Evolutionary conservation across 495 filamentous ascomycete species (phyloP).

Genomic region (Aspergillus avenaceus): DNA sequence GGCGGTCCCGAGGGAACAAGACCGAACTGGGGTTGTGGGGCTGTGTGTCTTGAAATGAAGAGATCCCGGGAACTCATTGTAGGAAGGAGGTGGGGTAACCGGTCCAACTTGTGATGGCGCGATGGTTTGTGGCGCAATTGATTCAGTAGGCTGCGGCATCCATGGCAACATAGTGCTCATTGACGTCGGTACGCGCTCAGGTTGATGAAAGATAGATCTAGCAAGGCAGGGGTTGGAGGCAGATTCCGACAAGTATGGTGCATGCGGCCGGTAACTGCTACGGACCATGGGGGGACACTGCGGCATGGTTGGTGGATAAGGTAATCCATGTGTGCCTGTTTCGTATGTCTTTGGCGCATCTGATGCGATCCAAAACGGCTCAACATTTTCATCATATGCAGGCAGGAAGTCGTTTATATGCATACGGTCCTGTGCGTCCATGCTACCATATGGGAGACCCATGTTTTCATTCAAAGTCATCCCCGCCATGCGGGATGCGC

Average conservation of each 20-base stretch:
- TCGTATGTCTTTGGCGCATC: slow-evolving; percentile 41
- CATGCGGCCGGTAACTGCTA: slow-evolving; percentile 32
- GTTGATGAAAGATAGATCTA: slow-evolving; percentile 41
- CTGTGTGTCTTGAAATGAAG: slow-evolving; percentile 38
- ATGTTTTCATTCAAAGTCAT: slow-evolving; percentile 32
- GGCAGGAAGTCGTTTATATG: slow-evolving; percentile 37
- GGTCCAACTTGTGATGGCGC: slow-evolving; percentile 35
- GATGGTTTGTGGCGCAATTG: slow-evolving; percentile 39
- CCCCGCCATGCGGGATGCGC: slow-evolving; percentile 36
- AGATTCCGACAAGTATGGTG: slow-evolving; percentile 37
- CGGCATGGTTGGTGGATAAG: slow-evolving; percentile 34
- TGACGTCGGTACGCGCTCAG: slow-evolving; percentile 37
- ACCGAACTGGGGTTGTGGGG: slow-evolving; percentile 39
- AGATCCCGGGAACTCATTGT: slow-evolving; percentile 37
- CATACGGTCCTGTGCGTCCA: slow-evolving; percentile 38
- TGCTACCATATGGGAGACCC: slow-evolving; percentile 28
- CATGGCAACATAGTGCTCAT: slow-evolving; percentile 42
- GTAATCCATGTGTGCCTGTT: slow-evolving; percentile 21
- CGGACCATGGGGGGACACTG: slow-evolving; percentile 38
- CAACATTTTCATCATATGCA: slow-evolving; percentile 42
- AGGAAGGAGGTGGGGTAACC: slow-evolving; percentile 39
- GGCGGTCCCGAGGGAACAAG: slow-evolving; percentile 34
- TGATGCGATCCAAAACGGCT: slow-evolving; percentile 39
- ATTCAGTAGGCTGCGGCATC: slow-evolving; percentile 33
- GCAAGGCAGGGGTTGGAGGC: slow-evolving; percentile 41